A percentile compares a stretch with the other conserved stretches of the same genome.
Conservation (phyloP, 2,329 filamentous ascomycete species). For the Rasamsonia emersonii region DNA sequence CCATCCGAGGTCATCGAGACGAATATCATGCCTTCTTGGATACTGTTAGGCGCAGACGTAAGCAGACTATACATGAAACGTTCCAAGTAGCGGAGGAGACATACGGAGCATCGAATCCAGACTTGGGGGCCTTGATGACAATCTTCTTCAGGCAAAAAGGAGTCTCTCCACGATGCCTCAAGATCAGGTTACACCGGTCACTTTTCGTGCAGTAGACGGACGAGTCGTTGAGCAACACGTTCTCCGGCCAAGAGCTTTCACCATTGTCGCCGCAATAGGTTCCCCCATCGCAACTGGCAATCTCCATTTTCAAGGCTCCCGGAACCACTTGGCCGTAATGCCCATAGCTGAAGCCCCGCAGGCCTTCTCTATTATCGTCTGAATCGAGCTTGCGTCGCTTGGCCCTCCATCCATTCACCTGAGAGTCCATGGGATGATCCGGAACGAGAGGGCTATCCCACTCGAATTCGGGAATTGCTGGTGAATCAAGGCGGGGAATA, state of each 20-base stretch:
- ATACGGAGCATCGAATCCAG: constrained; percentile 79
- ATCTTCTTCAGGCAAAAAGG: constrained; percentile 79
- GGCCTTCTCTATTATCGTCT: constrained; percentile 43
- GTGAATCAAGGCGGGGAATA: constrained; percentile 17
- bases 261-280: constrained; percentile 51
- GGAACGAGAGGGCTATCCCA: too few species aligned
- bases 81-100: constrained; percentile 27
- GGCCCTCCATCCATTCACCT: constrained; percentile 38
- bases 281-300: constrained; percentile 82
- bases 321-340: constrained; percentile 80
- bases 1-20: constrained; percentile 78
- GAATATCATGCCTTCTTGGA: constrained; percentile 88
- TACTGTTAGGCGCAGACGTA: constrained; percentile 42
- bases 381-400: constrained; percentile 66
- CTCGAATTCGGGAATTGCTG: too few species aligned
- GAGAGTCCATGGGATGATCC: constrained; percentile 14
- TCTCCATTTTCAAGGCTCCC: constrained; percentile 73
- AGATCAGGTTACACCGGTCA: constrained; percentile 77
- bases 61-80: constrained; percentile 1
- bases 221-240: constrained; percentile 71
- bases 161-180: constrained; percentile 70
- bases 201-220: constrained; percentile 86
- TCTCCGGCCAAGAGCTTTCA: constrained; percentile 59
- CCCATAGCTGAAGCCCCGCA: constrained; percentile 66
- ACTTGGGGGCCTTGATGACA: constrained; percentile 74